Conservation (phyloP, 2,329 filamentous ascomycete species). For the Colletotrichum liriopes region DNA sequence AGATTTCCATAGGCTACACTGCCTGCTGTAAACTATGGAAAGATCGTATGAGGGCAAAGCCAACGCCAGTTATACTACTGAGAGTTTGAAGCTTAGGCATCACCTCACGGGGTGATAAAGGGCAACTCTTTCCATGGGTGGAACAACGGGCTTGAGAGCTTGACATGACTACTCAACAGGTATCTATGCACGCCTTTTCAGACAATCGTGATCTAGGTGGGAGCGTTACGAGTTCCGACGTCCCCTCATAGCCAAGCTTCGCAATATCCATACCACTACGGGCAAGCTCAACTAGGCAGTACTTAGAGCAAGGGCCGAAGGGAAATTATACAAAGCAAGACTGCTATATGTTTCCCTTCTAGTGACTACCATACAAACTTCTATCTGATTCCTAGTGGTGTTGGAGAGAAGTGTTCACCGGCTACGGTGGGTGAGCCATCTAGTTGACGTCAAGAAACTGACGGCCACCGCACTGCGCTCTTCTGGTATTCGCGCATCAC, state of each 20-base stretch:
- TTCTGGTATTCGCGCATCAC: background rate
- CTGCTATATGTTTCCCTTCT: background rate
- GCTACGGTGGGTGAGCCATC: too few relatives aligned
- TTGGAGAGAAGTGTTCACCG: too few relatives aligned
- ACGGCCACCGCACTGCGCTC: background rate
- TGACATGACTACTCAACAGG: background rate
- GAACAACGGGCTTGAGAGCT: background rate
- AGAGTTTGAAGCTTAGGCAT: too few relatives aligned
- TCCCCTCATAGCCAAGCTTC: too few relatives aligned
- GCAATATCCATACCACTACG: background rate
- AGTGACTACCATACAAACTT: background rate
- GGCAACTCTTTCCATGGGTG: background rate
- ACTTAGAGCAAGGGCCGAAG: background rate
- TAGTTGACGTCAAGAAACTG: too few relatives aligned
- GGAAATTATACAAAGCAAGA: too few relatives aligned
- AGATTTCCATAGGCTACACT: too few relatives aligned
- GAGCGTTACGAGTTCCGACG: too few relatives aligned
- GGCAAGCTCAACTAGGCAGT: background rate
- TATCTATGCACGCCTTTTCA: background rate
- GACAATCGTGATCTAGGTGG: background rate
- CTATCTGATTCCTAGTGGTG: background rate
- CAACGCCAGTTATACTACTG: too few relatives aligned
- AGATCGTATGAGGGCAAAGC: background rate
- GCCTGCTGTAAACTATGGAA: background rate
- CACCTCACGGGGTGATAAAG: too few relatives aligned